These are phyloP conservation scores for Brassica incana DNA, from an alignment of 345 rosid species.

Conservation along the genomic window DNA sequence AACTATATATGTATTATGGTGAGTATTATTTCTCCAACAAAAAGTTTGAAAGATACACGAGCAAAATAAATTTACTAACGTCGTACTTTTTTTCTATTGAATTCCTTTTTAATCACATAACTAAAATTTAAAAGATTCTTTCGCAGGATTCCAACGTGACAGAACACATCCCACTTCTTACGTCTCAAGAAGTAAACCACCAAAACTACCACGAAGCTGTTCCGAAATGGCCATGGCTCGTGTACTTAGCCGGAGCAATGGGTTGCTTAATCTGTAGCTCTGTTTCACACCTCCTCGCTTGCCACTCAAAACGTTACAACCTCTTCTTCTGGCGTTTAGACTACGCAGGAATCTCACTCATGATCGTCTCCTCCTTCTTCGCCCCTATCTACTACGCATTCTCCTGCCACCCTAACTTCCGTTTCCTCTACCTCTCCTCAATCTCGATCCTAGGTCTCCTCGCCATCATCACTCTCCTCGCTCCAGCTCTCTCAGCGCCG, in stretches of 20 bases:
- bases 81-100: neutral
- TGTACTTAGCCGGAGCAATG: conserved; percentile 87
- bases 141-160: conserved; percentile 28
- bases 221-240: conserved; percentile 87
- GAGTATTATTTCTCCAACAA: neutral
- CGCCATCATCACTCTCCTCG: conserved; percentile 69
- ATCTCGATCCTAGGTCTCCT: conserved; percentile 65
- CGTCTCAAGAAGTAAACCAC: conserved; percentile 10
- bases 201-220: conserved; percentile 28
- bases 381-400: conserved; percentile 87
- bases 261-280: conserved; percentile 80
- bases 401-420: conserved; percentile 62
- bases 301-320: conserved; percentile 72
- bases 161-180: conserved; percentile 12
- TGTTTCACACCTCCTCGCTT: conserved; percentile 87
- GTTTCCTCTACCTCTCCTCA: conserved; percentile 60
- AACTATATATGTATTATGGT: neutral
- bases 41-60: neutral
- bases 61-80: neutral
- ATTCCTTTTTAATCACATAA: neutral
- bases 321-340: conserved; percentile 94
- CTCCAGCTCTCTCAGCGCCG: conserved; percentile 62
- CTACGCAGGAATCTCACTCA: conserved; percentile 87
- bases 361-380: conserved; percentile 87
- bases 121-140: neutral